Conservation (phyloP, 2,329 filamentous ascomycete species). For the Colletotrichum tropicale region DNA sequence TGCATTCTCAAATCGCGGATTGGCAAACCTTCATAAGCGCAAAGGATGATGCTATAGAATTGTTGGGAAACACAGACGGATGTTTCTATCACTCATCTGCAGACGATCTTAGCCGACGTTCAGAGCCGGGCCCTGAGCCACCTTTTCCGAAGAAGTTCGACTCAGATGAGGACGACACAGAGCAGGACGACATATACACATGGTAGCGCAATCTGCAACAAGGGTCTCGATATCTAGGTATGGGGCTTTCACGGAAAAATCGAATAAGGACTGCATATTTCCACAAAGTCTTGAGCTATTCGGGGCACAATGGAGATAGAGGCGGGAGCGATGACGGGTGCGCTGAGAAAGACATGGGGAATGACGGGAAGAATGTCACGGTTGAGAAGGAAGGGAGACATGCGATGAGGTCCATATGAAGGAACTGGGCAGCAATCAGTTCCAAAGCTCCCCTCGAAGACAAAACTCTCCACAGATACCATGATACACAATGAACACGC, state of each 20-base stretch:
- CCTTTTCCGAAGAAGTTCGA: not conserved
- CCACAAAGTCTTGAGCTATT: accelerated
- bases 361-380: not conserved
- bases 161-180: not conserved
- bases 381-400: too few relatives aligned
- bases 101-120: not conserved
- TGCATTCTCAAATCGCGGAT: not conserved
- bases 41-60: not conserved
- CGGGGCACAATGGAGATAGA: accelerated
- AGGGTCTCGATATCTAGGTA: too few relatives aligned
- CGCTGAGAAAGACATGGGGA: not conserved
- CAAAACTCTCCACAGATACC: too few relatives aligned
- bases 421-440: too few relatives aligned
- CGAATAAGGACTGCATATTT: not conserved
- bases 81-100: accelerated
- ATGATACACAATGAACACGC: too few relatives aligned
- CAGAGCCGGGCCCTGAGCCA: not conserved
- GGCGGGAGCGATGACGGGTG: accelerated
- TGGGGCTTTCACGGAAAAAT: too few relatives aligned
- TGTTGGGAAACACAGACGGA: not conserved
- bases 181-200: too few relatives aligned
- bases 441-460: too few relatives aligned
- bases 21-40: not conserved
- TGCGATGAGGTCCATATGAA: too few relatives aligned
- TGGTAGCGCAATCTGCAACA: too few relatives aligned